phyloP scores from a whole-genome alignment of 2,329 filamentous ascomycete genomes.

The Elsinoe ampelina region DNA sequence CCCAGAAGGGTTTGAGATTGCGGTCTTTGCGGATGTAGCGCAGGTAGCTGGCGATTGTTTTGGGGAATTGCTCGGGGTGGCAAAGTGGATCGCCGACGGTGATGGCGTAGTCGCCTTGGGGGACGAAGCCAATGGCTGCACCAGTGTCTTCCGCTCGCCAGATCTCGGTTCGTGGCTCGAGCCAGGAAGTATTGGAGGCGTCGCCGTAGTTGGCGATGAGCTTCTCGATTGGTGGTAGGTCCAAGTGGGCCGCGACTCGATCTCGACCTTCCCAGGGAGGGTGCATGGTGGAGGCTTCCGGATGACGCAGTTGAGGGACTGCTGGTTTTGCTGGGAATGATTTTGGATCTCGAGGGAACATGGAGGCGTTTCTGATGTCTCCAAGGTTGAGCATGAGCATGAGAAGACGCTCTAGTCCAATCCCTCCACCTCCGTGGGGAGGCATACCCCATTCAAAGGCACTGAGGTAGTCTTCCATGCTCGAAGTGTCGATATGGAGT shows the following conservation, averaged over 20 bases:
- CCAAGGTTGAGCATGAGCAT: constrained; percentile 79
- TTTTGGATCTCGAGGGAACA: constrained; percentile 83
- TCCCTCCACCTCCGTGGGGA: constrained; percentile 81
- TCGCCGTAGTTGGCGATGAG: constrained; percentile 94
- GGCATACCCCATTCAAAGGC: constrained; percentile 84
- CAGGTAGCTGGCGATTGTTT: constrained; percentile 65
- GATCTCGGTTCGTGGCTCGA: constrained; percentile 77
- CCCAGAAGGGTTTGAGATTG: constrained; percentile 73
- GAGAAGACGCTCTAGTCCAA: constrained; percentile 79
- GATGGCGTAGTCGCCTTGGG: constrained; percentile 68
- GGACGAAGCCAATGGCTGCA: constrained; percentile 75
- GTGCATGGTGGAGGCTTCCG: constrained; percentile 73
- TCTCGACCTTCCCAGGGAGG: constrained; percentile 52
- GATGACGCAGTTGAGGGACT: constrained; percentile 62
- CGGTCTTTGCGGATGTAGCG: constrained; percentile 63
- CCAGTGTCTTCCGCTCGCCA: constrained; percentile 75
- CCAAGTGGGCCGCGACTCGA: constrained; percentile 37
- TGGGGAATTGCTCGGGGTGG: constrained; percentile 63
- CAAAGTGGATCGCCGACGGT: constrained; percentile 82
- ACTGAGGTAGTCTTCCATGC: constrained; percentile 83
- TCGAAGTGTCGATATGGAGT: constrained; percentile 65
- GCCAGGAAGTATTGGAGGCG: constrained; percentile 87
- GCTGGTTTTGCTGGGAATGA: constrained; percentile 64
- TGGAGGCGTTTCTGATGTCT: constrained; percentile 77
- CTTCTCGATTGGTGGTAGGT: constrained; percentile 68